Base-by-base conservation (phyloP, 1,284 basidiomycete species). In the Xerocomus amazonicus region DNA sequence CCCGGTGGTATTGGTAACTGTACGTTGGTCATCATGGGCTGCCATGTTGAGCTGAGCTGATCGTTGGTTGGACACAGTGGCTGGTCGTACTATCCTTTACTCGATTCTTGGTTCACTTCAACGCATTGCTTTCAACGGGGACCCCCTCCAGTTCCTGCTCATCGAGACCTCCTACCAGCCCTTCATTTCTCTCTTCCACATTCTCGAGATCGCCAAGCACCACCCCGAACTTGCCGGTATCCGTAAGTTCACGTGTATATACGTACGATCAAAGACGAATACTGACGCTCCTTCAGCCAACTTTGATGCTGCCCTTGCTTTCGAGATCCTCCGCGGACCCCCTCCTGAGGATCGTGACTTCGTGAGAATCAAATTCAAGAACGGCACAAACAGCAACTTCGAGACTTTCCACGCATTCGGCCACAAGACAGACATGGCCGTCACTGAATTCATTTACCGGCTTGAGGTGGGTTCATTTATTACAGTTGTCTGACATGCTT, bases 91-190 rank as follows among this genome's bases (percentile, higher is more conserved):
- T 32, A 73, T 90, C 53, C 73, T 92, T 40, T 78, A 82, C 65
- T 81, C 84, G 17, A 73, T 94, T 65, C 71, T 91, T 47, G 70
- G 66, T 43, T 80, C 86, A 7, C 77, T 94, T 47, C 77, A 86
- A 62, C 81, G 81, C 58, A 83, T 94, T 60, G 78, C 84, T 43
- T 91, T 87, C 76, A 80, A 84, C 60, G 81, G 78, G 48, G 83
- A 89, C 69, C 82, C 86, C 35, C 80, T 93, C 50, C 84, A 90
- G 61, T 76, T 93, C 69, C 75, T 84, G 64, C 70, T 91, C 56
- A 71, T 88, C 52, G 76, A 90, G 66, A 85, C 85, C 19, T 87
- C 87, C 56, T 93, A 93, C 75, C 91, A 93, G 69, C 87, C 91
- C 14, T 90, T 93, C 79, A 84, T 93, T 60, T 90, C 89, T 13